phyloP scores from a whole-genome alignment of 768 basidiomycete genomes.

The Favolaschia claudopus region DNA sequence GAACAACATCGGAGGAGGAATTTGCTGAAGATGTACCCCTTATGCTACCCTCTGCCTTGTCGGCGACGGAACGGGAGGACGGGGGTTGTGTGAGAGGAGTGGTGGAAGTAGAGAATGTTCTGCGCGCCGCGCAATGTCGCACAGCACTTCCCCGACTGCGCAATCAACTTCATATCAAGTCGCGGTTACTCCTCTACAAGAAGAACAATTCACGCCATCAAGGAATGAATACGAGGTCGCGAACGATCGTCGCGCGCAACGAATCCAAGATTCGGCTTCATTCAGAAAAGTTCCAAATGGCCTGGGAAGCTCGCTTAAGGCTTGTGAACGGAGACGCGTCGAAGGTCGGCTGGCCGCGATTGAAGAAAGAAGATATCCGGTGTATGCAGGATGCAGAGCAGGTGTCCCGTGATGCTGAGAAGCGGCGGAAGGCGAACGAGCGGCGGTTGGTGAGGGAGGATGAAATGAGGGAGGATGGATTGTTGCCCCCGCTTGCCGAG shows the following conservation, averaged over 20 bases:
- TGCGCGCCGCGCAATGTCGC: slow-evolving; percentile 18
- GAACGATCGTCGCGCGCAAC: slow-evolving; percentile 6
- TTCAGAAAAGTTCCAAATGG: slow-evolving; percentile 14
- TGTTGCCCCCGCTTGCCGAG: not conserved
- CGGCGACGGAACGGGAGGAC: not conserved
- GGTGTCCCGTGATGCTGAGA: not conserved
- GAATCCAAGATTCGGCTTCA: slow-evolving; percentile 14
- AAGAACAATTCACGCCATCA: slow-evolving; percentile 5
- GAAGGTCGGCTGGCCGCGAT: not conserved
- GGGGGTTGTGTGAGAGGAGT: not conserved
- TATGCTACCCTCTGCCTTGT: not conserved
- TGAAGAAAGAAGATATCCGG: slow-evolving; percentile 7
- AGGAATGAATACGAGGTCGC: slow-evolving; percentile 5
- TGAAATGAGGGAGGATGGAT: not conserved
- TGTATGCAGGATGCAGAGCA: slow-evolving; percentile 13
- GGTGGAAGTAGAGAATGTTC: not conserved
- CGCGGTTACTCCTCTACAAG: not conserved
- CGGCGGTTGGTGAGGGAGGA: not conserved
- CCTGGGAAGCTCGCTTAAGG: slow-evolving; percentile 3
- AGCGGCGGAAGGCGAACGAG: not conserved
- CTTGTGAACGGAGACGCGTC: not conserved
- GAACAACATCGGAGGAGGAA: not conserved
- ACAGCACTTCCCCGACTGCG: slow-evolving; percentile 4
- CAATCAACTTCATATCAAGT: slow-evolving; percentile 16
- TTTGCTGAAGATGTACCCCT: not conserved